Base-by-base conservation (phyloP, 768 basidiomycete species). In the Podaxis carcinomalis region DNA sequence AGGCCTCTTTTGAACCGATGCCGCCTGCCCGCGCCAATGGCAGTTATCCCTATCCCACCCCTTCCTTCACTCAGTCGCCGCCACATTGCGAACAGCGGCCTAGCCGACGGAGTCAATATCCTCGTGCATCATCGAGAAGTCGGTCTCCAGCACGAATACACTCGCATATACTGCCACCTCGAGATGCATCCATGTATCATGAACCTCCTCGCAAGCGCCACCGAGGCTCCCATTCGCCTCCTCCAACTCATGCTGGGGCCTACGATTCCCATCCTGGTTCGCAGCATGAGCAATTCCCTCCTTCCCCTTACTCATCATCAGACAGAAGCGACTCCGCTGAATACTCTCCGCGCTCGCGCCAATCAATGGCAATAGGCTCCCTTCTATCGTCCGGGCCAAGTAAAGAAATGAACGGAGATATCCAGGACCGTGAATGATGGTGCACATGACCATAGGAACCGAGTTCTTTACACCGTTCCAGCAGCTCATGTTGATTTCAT, bases 321-420 rank as follows among this genome's bases (percentile, higher is more conserved):
- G 81, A 83, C 39, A 69, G 77, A 67, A 87, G 87, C 61, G 83
- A 85, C 59, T 86, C 87, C 14, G 83, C 83, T 52, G 85, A 85
- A 63, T 87, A 83, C 66, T 90, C 89, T 1, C 88, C 89, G 47
- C 82, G 86, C 51, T 85, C 88, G 57, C 79, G 86, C 59, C 83
- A 83, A 14, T 86, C 87, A 39, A 92, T 92, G 90, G 85, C 88
- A 47, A 92, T 93, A 66, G 89, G 87, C 27, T 89, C 89, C 1
- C 73, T 93, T 32, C 79, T 91, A 23, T 83, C 86, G 19, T 62
- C 76, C 67, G 66, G 82, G 56, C 69, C 79, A 57, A 73, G 70
- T 63, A 71, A 74, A 68, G 78, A 78, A 46, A 65, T 69, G 50
- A 74, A 73, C 56, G 72, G 72, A 27, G 76, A 77, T 56, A 69